phyloP scores from a whole-genome alignment of 768 basidiomycete species.

The Sutorius australiensis region DNA sequence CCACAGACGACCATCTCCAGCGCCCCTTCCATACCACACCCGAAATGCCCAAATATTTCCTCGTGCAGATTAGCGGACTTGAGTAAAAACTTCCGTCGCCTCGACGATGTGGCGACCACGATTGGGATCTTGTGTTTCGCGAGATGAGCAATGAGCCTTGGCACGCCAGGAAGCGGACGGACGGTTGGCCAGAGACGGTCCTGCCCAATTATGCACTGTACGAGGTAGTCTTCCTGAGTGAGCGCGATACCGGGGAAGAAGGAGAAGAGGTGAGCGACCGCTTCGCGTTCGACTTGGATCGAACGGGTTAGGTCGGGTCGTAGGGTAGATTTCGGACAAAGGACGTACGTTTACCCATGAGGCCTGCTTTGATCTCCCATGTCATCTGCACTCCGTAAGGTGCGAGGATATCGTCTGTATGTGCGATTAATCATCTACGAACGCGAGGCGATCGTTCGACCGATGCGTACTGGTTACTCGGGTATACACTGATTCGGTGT shows the following conservation, averaged over 20 bases:
- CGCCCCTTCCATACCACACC: slow-evolving; percentile 16
- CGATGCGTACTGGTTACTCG: slow-evolving; percentile 64
- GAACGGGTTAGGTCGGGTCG: background rate
- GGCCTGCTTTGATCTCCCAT: slow-evolving; percentile 85
- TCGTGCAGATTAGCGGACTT: slow-evolving; percentile 62
- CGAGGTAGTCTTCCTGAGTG: slow-evolving; percentile 55
- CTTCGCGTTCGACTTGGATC: slow-evolving; percentile 55
- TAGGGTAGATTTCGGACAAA: background rate
- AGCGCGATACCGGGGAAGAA: slow-evolving; percentile 74
- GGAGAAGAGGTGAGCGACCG: slow-evolving; percentile 65
- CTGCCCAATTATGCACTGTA: slow-evolving; percentile 52
- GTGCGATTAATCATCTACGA: background rate
- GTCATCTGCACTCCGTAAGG: slow-evolving; percentile 75
- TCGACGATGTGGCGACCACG: slow-evolving; percentile 76
- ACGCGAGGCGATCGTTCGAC: background rate
- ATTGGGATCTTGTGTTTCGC: slow-evolving; percentile 66
- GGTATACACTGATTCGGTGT: slow-evolving; percentile 75
- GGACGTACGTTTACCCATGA: slow-evolving; percentile 77
- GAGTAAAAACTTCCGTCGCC: slow-evolving; percentile 56
- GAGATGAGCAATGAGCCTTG: slow-evolving; percentile 68
- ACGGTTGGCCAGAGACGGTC: slow-evolving; percentile 68
- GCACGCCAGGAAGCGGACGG: slow-evolving; percentile 67
- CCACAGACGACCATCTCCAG: slow-evolving; percentile 62
- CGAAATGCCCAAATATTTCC: slow-evolving; percentile 46
- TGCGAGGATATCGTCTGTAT: slow-evolving; percentile 65